These are phyloP conservation scores for Lentinula novae-zelandiae DNA, from an alignment of 1,284 basidiomycete species.

Conservation along the genomic window DNA sequence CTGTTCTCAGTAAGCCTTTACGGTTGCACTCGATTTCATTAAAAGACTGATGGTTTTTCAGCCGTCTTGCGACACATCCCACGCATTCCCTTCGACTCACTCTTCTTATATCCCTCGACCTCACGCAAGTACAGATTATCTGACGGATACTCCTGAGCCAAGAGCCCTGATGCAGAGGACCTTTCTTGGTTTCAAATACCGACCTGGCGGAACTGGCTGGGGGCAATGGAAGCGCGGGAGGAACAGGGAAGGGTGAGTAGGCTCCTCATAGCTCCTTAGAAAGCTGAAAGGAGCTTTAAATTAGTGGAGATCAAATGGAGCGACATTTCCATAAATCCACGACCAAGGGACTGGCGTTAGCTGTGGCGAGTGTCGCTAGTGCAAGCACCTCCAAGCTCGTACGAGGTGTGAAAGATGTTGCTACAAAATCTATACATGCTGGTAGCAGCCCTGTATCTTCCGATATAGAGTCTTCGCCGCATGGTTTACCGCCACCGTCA, in stretches of 20 bases:
- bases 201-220: slow-evolving; percentile 10
- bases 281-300: neutral
- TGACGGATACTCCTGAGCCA: slow-evolving; percentile 50
- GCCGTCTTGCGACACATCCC: slow-evolving; percentile 36
- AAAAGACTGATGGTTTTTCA: slow-evolving; percentile 7
- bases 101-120: slow-evolving; percentile 48
- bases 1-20: slow-evolving; percentile 34
- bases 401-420: neutral
- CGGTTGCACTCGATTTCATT: neutral
- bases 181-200: slow-evolving; percentile 38
- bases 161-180: slow-evolving; percentile 46
- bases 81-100: slow-evolving; percentile 42
- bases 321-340: neutral
- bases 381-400: neutral
- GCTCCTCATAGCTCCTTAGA: neutral
- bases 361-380: slow-evolving; percentile 1
- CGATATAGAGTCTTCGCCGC: neutral
- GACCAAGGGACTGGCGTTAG: neutral
- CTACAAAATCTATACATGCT: neutral
- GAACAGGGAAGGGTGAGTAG: neutral
- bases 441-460: neutral
- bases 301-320: slow-evolving; percentile 3
- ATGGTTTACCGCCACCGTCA: neutral
- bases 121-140: slow-evolving; percentile 44
- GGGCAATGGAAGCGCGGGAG: slow-evolving; percentile 7